Evolutionary conservation across 2,329 filamentous ascomycete genomes (phyloP).

Genomic region (Neospermospora avenae): DNA sequence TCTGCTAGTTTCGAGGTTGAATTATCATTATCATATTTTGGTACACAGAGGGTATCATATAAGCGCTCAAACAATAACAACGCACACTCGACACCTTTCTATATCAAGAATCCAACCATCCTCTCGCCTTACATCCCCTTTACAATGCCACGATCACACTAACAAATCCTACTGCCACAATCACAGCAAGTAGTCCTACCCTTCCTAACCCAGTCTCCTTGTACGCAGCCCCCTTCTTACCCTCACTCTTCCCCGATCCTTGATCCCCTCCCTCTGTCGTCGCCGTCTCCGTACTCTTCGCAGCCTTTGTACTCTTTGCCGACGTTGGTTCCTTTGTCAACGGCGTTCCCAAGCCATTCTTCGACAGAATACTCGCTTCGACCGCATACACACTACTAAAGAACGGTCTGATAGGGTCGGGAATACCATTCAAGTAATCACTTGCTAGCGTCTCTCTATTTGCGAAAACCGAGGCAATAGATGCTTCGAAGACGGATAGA

Average conservation of each 20-base stretch:
- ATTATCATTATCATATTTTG: too few species aligned
- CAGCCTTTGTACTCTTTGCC: background rate
- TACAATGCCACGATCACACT: too few species aligned
- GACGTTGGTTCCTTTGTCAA: background rate
- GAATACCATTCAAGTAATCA: background rate
- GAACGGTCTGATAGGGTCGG: background rate
- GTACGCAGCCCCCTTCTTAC: background rate
- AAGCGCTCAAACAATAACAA: too few species aligned
- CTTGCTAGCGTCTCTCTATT: background rate
- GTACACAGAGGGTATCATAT: too few species aligned
- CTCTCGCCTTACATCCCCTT: too few species aligned
- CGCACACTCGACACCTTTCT: too few species aligned
- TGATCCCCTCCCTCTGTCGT: background rate
- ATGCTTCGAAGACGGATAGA: slow-evolving; percentile 1
- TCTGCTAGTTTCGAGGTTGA: too few species aligned
- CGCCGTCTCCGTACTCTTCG: background rate
- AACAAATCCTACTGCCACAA: background rate
- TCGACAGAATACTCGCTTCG: background rate
- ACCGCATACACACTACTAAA: slow-evolving; percentile 2
- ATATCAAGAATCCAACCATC: too few species aligned
- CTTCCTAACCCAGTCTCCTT: background rate
- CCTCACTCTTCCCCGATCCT: background rate
- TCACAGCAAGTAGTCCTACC: background rate
- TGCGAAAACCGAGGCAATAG: background rate
- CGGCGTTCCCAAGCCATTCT: background rate